phyloP scores from a whole-genome alignment of 768 basidiomycete species.

The Mycena haematopus region DNA sequence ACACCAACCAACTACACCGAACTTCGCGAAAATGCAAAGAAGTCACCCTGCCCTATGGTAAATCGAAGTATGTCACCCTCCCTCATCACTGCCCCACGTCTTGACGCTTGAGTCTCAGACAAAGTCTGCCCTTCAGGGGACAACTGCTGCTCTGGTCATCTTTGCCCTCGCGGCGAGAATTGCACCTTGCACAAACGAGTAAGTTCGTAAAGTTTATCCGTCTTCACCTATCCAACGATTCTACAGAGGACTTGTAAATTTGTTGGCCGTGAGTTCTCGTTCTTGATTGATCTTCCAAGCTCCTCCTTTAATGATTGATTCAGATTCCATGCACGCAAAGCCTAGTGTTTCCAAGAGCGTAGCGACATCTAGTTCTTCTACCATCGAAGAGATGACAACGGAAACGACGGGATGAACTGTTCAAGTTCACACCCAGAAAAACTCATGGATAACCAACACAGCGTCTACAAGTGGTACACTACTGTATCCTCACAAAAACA shows the following conservation, averaged over 20 bases:
- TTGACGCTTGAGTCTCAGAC: conserved; percentile 32
- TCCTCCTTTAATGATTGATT: neutral
- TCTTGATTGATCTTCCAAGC: neutral
- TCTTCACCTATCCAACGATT: neutral
- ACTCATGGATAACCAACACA: too few relatives aligned
- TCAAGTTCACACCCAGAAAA: neutral
- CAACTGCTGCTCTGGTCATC: conserved; percentile 43
- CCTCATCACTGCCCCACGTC: neutral
- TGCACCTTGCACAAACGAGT: conserved; percentile 41
- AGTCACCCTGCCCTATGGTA: conserved; percentile 44
- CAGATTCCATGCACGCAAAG: conserved; percentile 15
- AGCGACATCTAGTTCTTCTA: neutral
- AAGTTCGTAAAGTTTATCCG: conserved; percentile 40
- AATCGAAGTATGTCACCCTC: conserved; percentile 41
- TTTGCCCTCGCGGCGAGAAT: conserved; percentile 43
- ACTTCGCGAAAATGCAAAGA: conserved; percentile 47
- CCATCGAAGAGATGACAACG: neutral
- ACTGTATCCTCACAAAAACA: too few relatives aligned
- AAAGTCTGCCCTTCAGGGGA: conserved; percentile 33
- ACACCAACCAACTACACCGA: conserved; percentile 41
- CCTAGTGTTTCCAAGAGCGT: conserved; percentile 7
- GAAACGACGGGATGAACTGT: neutral
- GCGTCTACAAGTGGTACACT: too few relatives aligned
- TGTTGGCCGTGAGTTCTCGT: conserved; percentile 13
- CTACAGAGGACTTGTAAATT: conserved; percentile 22